Base-by-base conservation (phyloP, 2,329 filamentous ascomycete species). In the Dothideomycetes sp. region DNA sequence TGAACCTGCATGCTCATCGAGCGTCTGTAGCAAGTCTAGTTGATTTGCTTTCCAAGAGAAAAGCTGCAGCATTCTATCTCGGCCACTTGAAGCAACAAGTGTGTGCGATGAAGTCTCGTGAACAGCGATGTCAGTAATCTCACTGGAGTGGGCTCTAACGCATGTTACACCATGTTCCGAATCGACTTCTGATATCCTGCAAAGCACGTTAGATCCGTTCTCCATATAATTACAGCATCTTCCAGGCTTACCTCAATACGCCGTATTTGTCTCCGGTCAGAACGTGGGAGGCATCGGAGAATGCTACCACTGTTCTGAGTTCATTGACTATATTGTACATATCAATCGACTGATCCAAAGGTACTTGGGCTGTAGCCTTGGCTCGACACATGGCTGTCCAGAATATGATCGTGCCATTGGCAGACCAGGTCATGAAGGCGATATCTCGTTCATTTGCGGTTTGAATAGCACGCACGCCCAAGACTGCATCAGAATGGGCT, bases 41-140 rank as follows among this genome's bases (percentile, higher is more conserved):
- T 43, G 38, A 10, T 44, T 41, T 11, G 48, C 44, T 9, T 30
- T 43, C 60, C 93, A 82, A 3, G 62, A 63, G 57, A 95, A 96
- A n/a, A 98, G 66, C 58, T 98, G 91, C 1, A 89, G 76, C n/a
- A 83, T 94, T 36, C 91, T 80, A 61, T 98, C 91, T 49, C 91
- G 75, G 24, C 86, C 84, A 56, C 82, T 88, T 9, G 81, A 87
- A 13, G 84, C 89, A 51, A 96, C 70, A 32, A 94, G 67, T 24
- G 77, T 73, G 33, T 66, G 70, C 1, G 72, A 67, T 1, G 73
- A 68, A 31, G 71, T 70, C 50, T 84, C 76, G 52, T 78, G 78
- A 4, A 93, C 69, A 15, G 80, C 76, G 50, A 96, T 81, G 51
- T 82, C 83, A 27, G 85, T 85, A 47, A 94, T 83, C 53, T 95